These are phyloP conservation scores for Tylopilus sp. DNA, from an alignment of 1,284 basidiomycete species.

Conservation along the genomic window DNA sequence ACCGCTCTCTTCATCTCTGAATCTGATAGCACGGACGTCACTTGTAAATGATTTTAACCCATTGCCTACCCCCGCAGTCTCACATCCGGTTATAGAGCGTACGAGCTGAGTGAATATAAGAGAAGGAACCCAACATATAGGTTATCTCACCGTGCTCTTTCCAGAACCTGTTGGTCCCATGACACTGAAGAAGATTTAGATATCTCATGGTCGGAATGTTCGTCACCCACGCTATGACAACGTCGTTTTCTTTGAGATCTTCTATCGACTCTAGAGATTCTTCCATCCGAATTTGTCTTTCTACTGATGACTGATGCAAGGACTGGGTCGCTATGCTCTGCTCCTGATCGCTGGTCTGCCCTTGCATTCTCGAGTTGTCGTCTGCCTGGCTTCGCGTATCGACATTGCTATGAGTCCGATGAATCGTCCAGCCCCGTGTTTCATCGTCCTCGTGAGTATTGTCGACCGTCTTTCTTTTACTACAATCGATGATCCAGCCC, in stretches of 20 bases:
- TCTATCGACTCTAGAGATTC: neutral
- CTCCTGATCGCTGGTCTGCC: too few species aligned
- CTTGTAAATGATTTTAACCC: constrained; percentile 29
- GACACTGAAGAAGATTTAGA: neutral
- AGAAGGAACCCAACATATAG: too few species aligned
- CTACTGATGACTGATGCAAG: too few species aligned
- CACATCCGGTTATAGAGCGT: constrained; percentile 27
- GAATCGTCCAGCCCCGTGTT: too few species aligned
- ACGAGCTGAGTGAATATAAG: constrained; percentile 30
- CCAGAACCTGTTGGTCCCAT: neutral
- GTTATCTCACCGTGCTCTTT: constrained; percentile 3
- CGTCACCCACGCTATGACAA: constrained; percentile 4
- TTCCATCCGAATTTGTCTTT: too few species aligned
- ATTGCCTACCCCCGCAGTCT: constrained; percentile 21
- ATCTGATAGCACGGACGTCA: constrained; percentile 15
- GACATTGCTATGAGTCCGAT: too few species aligned
- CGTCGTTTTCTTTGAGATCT: neutral
- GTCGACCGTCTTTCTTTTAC: too few species aligned
- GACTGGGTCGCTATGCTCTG: too few species aligned
- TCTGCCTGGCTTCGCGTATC: too few species aligned
- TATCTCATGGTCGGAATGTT: neutral
- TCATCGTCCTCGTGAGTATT: too few species aligned
- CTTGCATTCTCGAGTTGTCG: too few species aligned
- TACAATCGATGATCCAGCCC: too few species aligned
- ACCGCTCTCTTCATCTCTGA: neutral